Conservation (phyloP, 805 yeast species). For the Wickerhamiella bombiphila region DNA sequence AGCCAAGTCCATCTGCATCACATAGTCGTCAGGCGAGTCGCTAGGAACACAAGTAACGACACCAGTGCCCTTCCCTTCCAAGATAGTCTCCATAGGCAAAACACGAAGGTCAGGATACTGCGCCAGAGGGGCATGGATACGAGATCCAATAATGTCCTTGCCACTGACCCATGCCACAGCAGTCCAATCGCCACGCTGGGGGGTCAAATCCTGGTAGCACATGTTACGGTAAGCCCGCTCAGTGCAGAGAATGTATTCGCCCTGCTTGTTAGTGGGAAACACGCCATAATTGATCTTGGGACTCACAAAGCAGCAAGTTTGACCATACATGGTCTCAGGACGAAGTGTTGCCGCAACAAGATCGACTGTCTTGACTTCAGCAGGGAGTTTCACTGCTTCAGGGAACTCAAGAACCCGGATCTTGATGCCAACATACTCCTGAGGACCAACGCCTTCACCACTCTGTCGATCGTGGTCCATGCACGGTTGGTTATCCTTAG, state of each 20-base stretch:
- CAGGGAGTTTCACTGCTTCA: constrained; percentile 37
- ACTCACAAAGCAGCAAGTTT: constrained; percentile 93
- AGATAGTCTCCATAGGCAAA: constrained; percentile 93
- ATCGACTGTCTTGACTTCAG: constrained; percentile 49
- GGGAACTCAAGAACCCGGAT: constrained; percentile 30
- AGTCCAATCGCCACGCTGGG: constrained; percentile 63
- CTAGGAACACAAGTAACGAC: constrained; percentile 98
- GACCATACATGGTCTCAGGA: constrained; percentile 99
- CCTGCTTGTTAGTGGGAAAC: constrained; percentile 63
- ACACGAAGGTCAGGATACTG: constrained; percentile 56
- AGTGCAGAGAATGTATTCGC: constrained; percentile 69
- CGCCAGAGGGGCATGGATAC: constrained; percentile 74
- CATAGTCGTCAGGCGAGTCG: constrained; percentile 95
- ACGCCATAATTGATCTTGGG: constrained; percentile 89
- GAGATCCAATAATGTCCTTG: constrained; percentile 65
- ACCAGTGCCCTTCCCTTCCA: constrained; percentile 95
- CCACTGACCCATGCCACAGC: constrained; percentile 53
- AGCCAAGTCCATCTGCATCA: constrained; percentile 69
- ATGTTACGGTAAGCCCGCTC: constrained; percentile 94
- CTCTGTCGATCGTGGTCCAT: constrained; percentile 97
- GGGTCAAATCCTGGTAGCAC: constrained; percentile 89
- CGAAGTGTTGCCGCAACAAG: constrained; percentile 94
- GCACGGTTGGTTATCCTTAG: constrained; percentile 97
- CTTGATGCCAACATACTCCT: constrained; percentile 90
- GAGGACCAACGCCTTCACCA: constrained; percentile 95